Conservation (phyloP, 208 protist species). For the Trypanosoma vivax region DNA sequence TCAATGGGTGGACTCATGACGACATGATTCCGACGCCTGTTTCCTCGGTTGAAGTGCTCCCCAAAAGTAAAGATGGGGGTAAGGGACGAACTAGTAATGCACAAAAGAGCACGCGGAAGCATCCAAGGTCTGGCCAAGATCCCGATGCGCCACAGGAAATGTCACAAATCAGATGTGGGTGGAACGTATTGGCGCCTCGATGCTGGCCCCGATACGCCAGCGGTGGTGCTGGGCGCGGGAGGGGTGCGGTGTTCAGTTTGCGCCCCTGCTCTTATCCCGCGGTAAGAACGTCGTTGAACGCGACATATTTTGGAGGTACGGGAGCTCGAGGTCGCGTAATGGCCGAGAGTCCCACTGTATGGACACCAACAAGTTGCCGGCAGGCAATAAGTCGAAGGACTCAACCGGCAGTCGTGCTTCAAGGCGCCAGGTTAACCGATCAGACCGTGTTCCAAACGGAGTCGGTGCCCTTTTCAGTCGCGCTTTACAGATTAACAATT, state of each 20-base stretch:
- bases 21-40: conserved; percentile 52
- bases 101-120: not conserved
- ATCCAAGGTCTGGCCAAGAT: not conserved
- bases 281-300: conserved; percentile 34
- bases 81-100: not conserved
- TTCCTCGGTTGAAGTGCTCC: not conserved
- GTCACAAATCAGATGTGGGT: conserved; percentile 13
- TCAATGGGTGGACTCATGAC: conserved; percentile 75
- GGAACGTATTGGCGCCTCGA: conserved; percentile 23
- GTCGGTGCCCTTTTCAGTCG: conserved; percentile 18
- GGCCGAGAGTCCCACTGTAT: not conserved
- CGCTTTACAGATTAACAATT: conserved; percentile 20
- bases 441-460: not conserved
- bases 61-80: not conserved
- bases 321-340: conserved; percentile 22
- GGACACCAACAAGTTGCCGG: not conserved
- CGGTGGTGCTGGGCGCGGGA: conserved; percentile 42
- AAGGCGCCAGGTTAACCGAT: not conserved
- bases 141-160: not conserved
- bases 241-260: conserved; percentile 49
- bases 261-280: conserved; percentile 41
- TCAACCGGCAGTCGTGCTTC: not conserved
- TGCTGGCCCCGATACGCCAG: conserved; percentile 35
- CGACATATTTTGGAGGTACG: conserved; percentile 72
- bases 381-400: not conserved